Percentiles rank a stretch among this genome's conserved stretches.
Evolutionary conservation across 345 rosid species (phyloP).

Genomic region (Murraya koenigii): DNA sequence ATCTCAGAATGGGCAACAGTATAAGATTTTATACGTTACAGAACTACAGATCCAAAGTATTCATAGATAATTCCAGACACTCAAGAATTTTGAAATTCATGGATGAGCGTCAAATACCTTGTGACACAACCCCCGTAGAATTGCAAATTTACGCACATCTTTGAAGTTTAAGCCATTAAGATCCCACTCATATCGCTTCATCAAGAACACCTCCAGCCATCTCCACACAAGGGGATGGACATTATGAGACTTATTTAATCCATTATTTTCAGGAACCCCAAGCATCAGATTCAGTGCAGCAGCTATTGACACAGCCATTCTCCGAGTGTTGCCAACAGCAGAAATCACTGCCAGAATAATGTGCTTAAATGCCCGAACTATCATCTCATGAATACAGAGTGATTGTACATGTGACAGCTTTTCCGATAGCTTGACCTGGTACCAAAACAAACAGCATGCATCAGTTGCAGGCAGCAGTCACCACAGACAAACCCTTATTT

Average conservation of each 20-base stretch:
- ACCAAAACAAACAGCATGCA: constrained; percentile 23
- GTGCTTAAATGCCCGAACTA: constrained; percentile 92
- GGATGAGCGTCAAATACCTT: constrained; percentile 53
- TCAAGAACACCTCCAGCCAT: constrained; percentile 86
- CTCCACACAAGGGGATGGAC: constrained; percentile 75
- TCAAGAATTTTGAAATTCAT: neutral
- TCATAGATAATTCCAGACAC: constrained; percentile 6
- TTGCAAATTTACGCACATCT: constrained; percentile 84
- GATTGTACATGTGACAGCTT: constrained; percentile 95
- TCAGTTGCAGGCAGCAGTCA: constrained; percentile 16
- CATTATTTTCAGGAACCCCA: constrained; percentile 63
- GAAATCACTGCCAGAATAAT: constrained; percentile 88
- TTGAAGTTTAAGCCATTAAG: constrained; percentile 72
- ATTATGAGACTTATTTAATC: constrained; percentile 38
- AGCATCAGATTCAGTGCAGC: constrained; percentile 92
- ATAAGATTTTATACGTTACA: neutral
- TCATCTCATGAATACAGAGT: constrained; percentile 96
- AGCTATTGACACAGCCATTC: constrained; percentile 68
- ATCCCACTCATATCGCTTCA: constrained; percentile 92
- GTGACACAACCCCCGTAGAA: constrained; percentile 91
- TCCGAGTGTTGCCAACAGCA: constrained; percentile 51
- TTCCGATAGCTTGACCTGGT: constrained; percentile 91
- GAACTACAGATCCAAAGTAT: neutral
- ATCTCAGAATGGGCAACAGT: neutral
- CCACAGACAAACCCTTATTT: constrained; percentile 6